Evolutionary conservation across 306 rosid genomes (phyloP).

Genomic region (Castanopsis chinensis): DNA sequence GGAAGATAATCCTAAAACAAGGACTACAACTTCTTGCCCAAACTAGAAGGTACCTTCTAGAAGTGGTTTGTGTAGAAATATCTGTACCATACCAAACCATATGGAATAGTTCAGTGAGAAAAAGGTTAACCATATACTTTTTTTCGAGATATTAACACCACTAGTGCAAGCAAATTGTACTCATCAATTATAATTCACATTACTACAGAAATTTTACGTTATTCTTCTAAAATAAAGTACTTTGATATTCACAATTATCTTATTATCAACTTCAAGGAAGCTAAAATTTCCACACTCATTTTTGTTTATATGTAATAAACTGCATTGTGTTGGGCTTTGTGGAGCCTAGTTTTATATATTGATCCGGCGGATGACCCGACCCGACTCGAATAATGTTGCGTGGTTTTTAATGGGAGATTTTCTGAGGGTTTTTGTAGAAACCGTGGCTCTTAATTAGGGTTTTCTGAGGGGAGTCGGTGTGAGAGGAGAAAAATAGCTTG

Average conservation of each 20-base stretch:
- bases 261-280: too few species aligned
- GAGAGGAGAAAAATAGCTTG: too few species aligned
- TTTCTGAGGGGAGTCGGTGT: too few species aligned
- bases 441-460: too few species aligned
- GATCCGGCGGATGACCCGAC: too few species aligned
- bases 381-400: too few species aligned
- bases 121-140: not conserved
- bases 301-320: too few species aligned
- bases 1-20: not conserved
- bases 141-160: not conserved
- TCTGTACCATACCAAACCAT: not conserved
- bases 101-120: not conserved
- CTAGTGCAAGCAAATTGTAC: not conserved
- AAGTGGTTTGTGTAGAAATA: not conserved
- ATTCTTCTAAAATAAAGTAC: not conserved
- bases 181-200: not conserved
- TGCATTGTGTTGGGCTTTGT: too few species aligned
- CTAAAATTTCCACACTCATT: too few species aligned
- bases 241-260: not conserved
- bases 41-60: not conserved
- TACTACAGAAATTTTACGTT: not conserved
- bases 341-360: too few species aligned
- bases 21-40: not conserved
- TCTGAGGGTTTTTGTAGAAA: too few species aligned
- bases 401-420: too few species aligned